These are phyloP conservation scores for Yamadazyma tumulicola DNA, from an alignment of 805 yeast species.

Conservation along the genomic window DNA sequence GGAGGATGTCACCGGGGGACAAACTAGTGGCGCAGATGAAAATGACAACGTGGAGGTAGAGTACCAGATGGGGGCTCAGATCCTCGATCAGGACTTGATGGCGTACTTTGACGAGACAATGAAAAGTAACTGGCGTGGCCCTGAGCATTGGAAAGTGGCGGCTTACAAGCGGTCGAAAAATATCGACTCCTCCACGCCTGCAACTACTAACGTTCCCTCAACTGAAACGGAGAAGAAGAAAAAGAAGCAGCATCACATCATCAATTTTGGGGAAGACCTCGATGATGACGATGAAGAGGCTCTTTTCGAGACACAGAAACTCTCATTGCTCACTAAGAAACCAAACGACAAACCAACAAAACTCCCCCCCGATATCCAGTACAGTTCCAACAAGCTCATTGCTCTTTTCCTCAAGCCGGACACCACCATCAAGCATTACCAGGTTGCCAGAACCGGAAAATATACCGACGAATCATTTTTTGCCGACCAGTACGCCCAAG, in stretches of 20 bases:
- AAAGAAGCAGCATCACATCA: constrained; percentile 20
- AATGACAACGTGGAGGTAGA: constrained; percentile 9
- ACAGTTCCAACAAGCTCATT: constrained; percentile 65
- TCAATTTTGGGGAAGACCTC: constrained; percentile 29
- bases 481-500: constrained; percentile 59
- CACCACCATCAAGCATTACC: constrained; percentile 14
- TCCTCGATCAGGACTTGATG: constrained; percentile 62
- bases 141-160: constrained; percentile 83
- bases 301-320: constrained; percentile 32
- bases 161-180: constrained; percentile 47
- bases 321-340: constrained; percentile 12
- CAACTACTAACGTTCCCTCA: constrained; percentile 1
- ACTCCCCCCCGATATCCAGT: constrained; percentile 72
- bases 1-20: too few relatives aligned
- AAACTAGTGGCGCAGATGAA: constrained; percentile 9
- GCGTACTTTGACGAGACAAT: constrained; percentile 77
- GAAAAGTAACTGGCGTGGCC: constrained; percentile 81
- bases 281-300: constrained; percentile 30
- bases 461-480: constrained; percentile 67
- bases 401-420: constrained; percentile 67
- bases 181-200: constrained; percentile 6
- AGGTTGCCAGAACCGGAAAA: constrained; percentile 11
- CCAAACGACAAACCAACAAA: constrained; percentile 29
- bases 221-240: constrained; percentile 8
- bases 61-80: constrained; percentile 15